phyloP scores from a whole-genome alignment of 495 filamentous ascomycete genomes.

The Alectoria sarmentosa region DNA sequence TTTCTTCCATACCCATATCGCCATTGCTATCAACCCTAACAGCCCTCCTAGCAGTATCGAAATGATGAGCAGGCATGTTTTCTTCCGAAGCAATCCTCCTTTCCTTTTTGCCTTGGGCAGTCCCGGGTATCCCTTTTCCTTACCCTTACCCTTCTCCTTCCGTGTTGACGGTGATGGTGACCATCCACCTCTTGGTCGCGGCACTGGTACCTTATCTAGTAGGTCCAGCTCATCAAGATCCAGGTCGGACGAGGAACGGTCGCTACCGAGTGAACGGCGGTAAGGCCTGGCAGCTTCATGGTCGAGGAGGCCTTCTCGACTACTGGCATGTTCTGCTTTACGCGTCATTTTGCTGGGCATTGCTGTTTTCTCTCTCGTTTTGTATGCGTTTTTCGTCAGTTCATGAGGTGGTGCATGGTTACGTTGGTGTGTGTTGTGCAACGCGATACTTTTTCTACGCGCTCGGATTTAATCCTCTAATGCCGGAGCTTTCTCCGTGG shows the following conservation, averaged over 20 bases:
- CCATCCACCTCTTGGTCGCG: slow-evolving; percentile 18
- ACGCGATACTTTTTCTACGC: too few relatives aligned
- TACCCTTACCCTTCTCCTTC: slow-evolving; percentile 12
- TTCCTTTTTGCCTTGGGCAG: slow-evolving; percentile 12
- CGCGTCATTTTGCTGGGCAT: slow-evolving; percentile 7
- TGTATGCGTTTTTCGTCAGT: not conserved
- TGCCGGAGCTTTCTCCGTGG: not conserved
- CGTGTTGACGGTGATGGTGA: slow-evolving; percentile 10
- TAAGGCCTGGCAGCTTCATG: slow-evolving; percentile 11
- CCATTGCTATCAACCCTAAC: slow-evolving; percentile 12
- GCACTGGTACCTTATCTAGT: slow-evolving; percentile 5
- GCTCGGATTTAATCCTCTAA: not conserved
- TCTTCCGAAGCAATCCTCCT: slow-evolving; percentile 21
- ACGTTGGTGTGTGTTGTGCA: too few relatives aligned
- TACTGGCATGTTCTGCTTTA: slow-evolving; percentile 14
- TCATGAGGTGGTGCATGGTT: not conserved
- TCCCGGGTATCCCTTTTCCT: slow-evolving; percentile 7
- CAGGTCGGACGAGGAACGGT: slow-evolving; percentile 15
- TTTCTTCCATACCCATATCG: slow-evolving; percentile 12
- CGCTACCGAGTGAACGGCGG: slow-evolving; percentile 38
- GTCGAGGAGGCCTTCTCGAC: slow-evolving; percentile 21
- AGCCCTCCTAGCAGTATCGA: slow-evolving; percentile 14
- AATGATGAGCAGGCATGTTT: slow-evolving; percentile 16
- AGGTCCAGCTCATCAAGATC: slow-evolving; percentile 18
- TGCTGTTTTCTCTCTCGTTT: not conserved